These are phyloP conservation scores for Debaryomyces sp. DNA, from an alignment of 1,139 yeast genomes.

Conservation along the genomic window DNA sequence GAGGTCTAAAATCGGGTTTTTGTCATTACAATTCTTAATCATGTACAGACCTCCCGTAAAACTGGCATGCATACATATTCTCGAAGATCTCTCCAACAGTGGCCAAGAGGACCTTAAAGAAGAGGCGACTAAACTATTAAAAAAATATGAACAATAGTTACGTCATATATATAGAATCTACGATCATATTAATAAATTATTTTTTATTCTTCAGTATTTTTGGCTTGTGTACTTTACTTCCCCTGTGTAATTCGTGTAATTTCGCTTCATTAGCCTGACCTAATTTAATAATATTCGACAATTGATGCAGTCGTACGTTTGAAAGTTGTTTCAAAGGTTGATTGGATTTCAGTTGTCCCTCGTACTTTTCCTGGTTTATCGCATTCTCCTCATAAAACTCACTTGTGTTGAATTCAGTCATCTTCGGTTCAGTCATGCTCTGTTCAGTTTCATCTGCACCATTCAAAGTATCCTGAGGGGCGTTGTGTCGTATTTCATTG, in stretches of 20 bases:
- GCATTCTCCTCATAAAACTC: conserved; percentile 5
- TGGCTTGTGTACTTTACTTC: conserved; percentile 3
- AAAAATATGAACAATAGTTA: conserved; percentile 36
- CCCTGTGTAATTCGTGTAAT: background rate
- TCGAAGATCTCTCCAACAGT: conserved; percentile 56
- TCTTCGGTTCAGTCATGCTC: background rate
- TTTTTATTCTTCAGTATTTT: conserved; percentile 1
- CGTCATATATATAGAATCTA: conserved; percentile 2
- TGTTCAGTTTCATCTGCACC: background rate
- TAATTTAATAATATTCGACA: conserved; percentile 3
- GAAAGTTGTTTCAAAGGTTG: conserved; percentile 7
- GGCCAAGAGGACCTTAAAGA: conserved; percentile 57
- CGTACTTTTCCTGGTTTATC: background rate
- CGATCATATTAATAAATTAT: background rate
- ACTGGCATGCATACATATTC: conserved; percentile 62
- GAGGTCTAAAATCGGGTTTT: conserved; percentile 77
- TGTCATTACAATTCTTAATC: conserved; percentile 75
- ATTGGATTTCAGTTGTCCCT: conserved; percentile 5
- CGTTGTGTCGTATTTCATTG: background rate
- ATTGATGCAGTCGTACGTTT: conserved; percentile 1
- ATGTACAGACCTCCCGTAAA: conserved; percentile 91
- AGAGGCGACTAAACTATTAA: conserved; percentile 55
- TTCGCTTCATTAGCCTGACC: conserved; percentile 6
- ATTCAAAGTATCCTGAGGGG: background rate
- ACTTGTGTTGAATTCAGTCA: background rate